Percentiles rank a stretch among this genome's conserved stretches.
phyloP scores from a whole-genome alignment of 73 alveolate genomes.

The Paramecium caudatum region DNA sequence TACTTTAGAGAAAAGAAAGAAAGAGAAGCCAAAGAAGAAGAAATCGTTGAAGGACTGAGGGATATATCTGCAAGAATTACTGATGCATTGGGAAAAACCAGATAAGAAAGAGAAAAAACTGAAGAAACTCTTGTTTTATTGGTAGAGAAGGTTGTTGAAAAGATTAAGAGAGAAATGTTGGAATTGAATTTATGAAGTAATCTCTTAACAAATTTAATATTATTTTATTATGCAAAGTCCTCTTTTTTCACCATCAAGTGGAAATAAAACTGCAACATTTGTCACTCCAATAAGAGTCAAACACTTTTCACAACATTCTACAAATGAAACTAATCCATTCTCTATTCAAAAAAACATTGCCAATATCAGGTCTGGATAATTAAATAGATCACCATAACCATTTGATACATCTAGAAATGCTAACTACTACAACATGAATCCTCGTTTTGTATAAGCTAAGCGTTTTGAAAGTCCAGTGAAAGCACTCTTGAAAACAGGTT shows the following conservation, averaged over 20 bases:
- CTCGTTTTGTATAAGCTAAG: not conserved
- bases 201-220: not conserved
- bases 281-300: not conserved
- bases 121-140: constrained; percentile 72
- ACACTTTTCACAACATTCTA: not conserved
- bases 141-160: constrained; percentile 75
- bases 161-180: constrained; percentile 74
- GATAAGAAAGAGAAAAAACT: constrained; percentile 74
- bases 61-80: constrained; percentile 70
- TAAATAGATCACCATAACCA: not conserved
- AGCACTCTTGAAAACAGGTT: not conserved
- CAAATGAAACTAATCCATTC: not conserved
- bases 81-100: constrained; percentile 65
- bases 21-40: constrained; percentile 76
- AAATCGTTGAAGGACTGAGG: constrained; percentile 71
- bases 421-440: not conserved
- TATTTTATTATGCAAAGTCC: not conserved
- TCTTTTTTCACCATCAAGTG: not conserved
- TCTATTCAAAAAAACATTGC: not conserved
- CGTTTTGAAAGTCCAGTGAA: constrained; percentile 8
- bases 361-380: not conserved
- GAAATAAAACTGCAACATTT: not conserved
- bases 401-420: constrained; percentile 22
- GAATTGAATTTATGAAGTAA: constrained; percentile 73
- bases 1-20: constrained; percentile 68